Percentiles rank a stretch among this genome's conserved stretches.
These are phyloP conservation scores for Plectosphaerella cucumerina DNA, from an alignment of 2,329 filamentous ascomycete species.

Conservation along the genomic window DNA sequence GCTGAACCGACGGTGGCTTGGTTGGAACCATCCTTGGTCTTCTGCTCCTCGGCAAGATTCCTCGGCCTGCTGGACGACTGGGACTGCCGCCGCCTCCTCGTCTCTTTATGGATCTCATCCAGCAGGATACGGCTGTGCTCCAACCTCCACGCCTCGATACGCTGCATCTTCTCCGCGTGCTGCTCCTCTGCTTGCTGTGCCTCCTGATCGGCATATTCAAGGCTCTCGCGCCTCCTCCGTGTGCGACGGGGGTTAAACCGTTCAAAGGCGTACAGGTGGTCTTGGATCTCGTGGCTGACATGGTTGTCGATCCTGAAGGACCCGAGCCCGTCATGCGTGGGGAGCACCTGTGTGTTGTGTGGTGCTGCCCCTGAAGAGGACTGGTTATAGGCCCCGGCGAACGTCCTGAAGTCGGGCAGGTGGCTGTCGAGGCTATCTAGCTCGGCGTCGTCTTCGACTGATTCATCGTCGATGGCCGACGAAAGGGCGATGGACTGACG, in stretches of 20 bases:
- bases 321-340: slow-evolving; percentile 86
- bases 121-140: slow-evolving; percentile 84
- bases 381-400: slow-evolving; percentile 35
- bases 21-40: slow-evolving; percentile 23
- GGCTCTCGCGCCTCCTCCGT: slow-evolving; percentile 47
- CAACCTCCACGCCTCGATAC: slow-evolving; percentile 88
- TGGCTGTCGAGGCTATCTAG: slow-evolving; percentile 92
- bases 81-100: slow-evolving; percentile 62
- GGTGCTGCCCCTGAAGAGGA: slow-evolving; percentile 32
- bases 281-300: slow-evolving; percentile 59
- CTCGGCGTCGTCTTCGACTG: slow-evolving; percentile 66
- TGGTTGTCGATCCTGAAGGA: slow-evolving; percentile 67
- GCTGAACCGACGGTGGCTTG: slow-evolving; percentile 18
- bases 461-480: slow-evolving; percentile 29
- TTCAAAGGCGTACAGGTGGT: slow-evolving; percentile 87
- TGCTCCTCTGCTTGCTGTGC: slow-evolving; percentile 51
- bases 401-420: slow-evolving; percentile 78
- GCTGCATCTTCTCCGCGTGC: slow-evolving; percentile 70
- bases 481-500: slow-evolving; percentile 33
- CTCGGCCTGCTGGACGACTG: slow-evolving; percentile 41
- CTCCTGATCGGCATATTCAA: slow-evolving; percentile 46
- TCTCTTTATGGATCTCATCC: slow-evolving; percentile 87
- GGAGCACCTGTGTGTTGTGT: slow-evolving; percentile 56
- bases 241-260: slow-evolving; percentile 71
- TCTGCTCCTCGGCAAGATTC: slow-evolving; percentile 21